phyloP scores from a whole-genome alignment of 2,329 filamentous ascomycete genomes.

The Colletotrichum orbiculare region DNA sequence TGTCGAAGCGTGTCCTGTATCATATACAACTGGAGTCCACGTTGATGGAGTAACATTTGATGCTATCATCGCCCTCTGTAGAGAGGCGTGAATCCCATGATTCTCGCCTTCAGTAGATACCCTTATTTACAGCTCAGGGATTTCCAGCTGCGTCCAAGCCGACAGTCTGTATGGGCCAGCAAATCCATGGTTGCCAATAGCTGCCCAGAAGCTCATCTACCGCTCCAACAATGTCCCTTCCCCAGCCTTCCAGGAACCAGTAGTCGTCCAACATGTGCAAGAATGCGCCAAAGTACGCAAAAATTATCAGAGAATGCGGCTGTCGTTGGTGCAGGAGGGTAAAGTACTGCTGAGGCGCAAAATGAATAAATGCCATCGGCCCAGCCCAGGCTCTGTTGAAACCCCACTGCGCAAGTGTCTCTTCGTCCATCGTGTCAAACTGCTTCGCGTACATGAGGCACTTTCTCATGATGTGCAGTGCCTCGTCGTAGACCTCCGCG shows the following conservation, averaged over 20 bases:
- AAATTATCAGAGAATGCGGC: slow-evolving; percentile 37
- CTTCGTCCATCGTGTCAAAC: slow-evolving; percentile 31
- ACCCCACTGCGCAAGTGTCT: slow-evolving; percentile 23
- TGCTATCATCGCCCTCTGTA: too few relatives aligned
- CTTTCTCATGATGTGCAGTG: slow-evolving; percentile 31
- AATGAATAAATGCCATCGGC: slow-evolving; percentile 36
- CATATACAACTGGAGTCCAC: too few relatives aligned
- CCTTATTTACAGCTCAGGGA: too few relatives aligned
- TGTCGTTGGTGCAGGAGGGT: slow-evolving; percentile 39
- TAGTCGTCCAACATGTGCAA: slow-evolving; percentile 25
- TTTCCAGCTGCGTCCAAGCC: background rate
- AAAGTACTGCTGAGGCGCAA: slow-evolving; percentile 38
- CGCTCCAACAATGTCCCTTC: slow-evolving; percentile 37
- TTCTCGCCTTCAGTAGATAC: background rate
- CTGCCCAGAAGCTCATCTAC: slow-evolving; percentile 37
- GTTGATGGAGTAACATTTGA: too few relatives aligned
- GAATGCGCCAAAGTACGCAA: slow-evolving; percentile 36
- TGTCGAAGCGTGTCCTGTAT: too few relatives aligned
- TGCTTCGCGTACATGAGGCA: slow-evolving; percentile 34
- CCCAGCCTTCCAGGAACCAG: slow-evolving; percentile 39
- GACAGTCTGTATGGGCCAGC: slow-evolving; percentile 25
- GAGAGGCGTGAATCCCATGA: too few relatives aligned
- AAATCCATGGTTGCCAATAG: slow-evolving; percentile 37
- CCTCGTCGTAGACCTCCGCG: slow-evolving; percentile 31
- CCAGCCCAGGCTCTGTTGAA: slow-evolving; percentile 38